Base-by-base conservation (phyloP, 768 basidiomycete genomes). In the Dioszegia crocea region DNA sequence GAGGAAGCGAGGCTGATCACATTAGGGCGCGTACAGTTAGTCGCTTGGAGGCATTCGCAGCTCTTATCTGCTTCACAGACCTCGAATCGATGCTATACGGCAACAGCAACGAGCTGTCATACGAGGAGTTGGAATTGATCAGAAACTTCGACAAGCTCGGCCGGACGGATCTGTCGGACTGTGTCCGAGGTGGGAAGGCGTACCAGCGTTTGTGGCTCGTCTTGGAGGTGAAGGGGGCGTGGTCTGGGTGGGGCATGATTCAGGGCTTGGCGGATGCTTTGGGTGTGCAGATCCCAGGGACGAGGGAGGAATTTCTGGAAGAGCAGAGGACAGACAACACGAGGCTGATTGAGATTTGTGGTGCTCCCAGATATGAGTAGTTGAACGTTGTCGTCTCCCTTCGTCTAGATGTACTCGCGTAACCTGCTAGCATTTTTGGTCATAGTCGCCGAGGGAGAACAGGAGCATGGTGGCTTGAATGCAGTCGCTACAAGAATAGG, bases 91-190 rank as follows among this genome's bases (percentile, higher is more conserved):
- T 26, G 23, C 23, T 40, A 4, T 3, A 27, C 17, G 50, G 38
- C 33, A 21, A 17, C 36, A 38, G 10, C 3, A 3, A 52, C 38
- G 12, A 17, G 24, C 11, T n/a, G 19, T 19, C 39, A 10, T 19
- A 23, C 14, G 2, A 29, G 30, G 2, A 56, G 57, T 23, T 6
- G 14, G 11, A 9, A 43, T 3, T 44, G 57, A 17, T 24, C 31
- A 12, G 39, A 36, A 6, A 38, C 43, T 14, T 52, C 38, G 11
- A 44, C 40, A 21, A 29, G 23, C 48, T 50, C 26, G 56, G 50
- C 29, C 24, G 56, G 16, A 47, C 56, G 4, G 60, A 57, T 30
- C 60, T 62, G 1, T 48, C 56, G 2, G 10, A 36, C 5, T 62
- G 60, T 24, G 60, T 62, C 6, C 47, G 56, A 14, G 36, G 27